These are phyloP conservation scores for Cladosporium sp. DNA, from an alignment of 2,329 filamentous ascomycete species.

Conservation along the genomic window DNA sequence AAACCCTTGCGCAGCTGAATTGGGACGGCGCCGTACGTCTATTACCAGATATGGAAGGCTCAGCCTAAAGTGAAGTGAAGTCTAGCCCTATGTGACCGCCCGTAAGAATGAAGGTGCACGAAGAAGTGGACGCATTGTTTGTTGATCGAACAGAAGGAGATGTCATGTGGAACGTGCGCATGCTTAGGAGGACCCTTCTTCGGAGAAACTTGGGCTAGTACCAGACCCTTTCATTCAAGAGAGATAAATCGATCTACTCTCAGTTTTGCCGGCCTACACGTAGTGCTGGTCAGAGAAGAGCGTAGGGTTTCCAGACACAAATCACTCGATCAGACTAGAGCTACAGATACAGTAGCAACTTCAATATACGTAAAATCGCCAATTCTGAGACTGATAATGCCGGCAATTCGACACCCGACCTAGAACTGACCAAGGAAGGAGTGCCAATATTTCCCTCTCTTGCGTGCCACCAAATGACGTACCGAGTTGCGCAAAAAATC, in stretches of 20 bases:
- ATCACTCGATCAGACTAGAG: too few relatives aligned
- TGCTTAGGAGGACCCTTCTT: not conserved
- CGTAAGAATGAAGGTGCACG: not conserved
- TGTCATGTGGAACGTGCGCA: not conserved
- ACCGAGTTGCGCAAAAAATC: slow-evolving; percentile 8
- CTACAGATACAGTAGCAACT: too few relatives aligned
- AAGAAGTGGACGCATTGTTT: not conserved
- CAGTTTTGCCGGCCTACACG: not conserved
- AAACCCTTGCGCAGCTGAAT: not conserved
- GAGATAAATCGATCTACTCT: not conserved
- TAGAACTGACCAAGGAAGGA: not conserved
- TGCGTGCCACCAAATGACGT: slow-evolving; percentile 5
- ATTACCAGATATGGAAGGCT: rapidly evolving
- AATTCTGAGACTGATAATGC: too few relatives aligned
- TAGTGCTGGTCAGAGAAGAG: too few relatives aligned
- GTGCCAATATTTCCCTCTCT: not conserved
- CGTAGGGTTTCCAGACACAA: too few relatives aligned
- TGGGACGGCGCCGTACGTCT: not conserved
- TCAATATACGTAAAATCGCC: too few relatives aligned
- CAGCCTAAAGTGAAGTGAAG: not conserved
- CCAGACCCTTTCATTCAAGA: not conserved
- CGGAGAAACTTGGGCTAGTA: slow-evolving; percentile 4
- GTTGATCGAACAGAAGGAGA: not conserved
- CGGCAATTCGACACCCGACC: too few relatives aligned
- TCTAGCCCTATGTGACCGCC: not conserved